phyloP scores from a whole-genome alignment of 768 basidiomycete genomes.

The Hygrophorus russula region DNA sequence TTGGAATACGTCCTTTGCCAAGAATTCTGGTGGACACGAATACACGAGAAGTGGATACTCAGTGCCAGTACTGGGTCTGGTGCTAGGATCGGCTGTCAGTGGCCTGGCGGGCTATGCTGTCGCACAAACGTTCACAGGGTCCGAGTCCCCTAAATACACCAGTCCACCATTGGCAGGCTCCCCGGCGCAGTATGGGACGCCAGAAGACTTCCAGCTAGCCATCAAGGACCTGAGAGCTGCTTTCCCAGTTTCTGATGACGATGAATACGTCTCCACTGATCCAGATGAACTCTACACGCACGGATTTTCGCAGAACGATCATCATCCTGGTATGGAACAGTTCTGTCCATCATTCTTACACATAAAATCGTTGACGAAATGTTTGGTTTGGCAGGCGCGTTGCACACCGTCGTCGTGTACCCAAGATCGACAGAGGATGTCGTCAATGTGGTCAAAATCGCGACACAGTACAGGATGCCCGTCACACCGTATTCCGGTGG shows the following conservation, averaged over 20 bases:
- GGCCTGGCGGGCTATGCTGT: too few species aligned
- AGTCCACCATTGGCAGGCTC: too few species aligned
- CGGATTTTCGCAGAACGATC: conserved; percentile 42
- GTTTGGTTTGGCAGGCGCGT: neutral
- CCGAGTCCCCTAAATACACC: too few species aligned
- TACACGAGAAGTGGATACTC: too few species aligned
- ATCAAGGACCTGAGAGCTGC: conserved; percentile 34
- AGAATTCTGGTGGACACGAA: too few species aligned
- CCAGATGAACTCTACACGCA: conserved; percentile 39
- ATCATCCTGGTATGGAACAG: conserved; percentile 33
- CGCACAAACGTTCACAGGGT: too few species aligned
- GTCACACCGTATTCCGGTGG: conserved; percentile 72
- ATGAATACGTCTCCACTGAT: conserved; percentile 33
- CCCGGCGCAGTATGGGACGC: conserved; percentile 30
- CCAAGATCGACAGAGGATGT: conserved; percentile 72
- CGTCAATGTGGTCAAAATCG: conserved; percentile 63
- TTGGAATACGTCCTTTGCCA: too few species aligned
- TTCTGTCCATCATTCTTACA: neutral
- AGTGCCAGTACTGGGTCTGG: too few species aligned
- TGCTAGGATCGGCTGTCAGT: too few species aligned
- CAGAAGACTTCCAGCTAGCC: conserved; percentile 39
- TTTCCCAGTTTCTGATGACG: conserved; percentile 23
- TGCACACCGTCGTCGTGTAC: conserved; percentile 19
- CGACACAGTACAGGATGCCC: conserved; percentile 67
- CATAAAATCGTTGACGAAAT: too few species aligned